Evolutionary conservation across 495 filamentous ascomycete species (phyloP).

Genomic region (Apodospora peruviana): DNA sequence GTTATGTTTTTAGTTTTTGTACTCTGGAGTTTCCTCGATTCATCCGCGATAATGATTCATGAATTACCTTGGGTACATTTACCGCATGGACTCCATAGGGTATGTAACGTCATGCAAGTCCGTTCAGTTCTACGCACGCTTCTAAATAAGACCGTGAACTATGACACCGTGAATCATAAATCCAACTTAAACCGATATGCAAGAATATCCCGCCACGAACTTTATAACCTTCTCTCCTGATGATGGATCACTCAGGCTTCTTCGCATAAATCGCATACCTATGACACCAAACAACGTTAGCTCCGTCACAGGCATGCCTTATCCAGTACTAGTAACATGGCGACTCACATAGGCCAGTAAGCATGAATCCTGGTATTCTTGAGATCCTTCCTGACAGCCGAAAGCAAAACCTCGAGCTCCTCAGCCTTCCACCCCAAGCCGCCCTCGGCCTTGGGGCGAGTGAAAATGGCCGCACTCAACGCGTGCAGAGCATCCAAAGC

Average conservation of each 20-base stretch:
- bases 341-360: not conserved
- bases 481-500: constrained; percentile 34
- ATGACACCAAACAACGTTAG: not conserved
- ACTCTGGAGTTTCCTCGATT: too few relatives aligned
- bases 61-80: too few relatives aligned
- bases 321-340: not conserved
- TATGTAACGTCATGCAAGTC: too few relatives aligned
- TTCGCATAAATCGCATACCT: not conserved
- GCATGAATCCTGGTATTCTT: not conserved
- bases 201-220: too few relatives aligned
- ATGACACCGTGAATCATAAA: too few relatives aligned
- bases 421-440: constrained; percentile 21
- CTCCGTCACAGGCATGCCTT: not conserved
- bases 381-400: constrained; percentile 23
- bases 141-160: too few relatives aligned
- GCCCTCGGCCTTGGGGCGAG: constrained; percentile 7
- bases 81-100: too few relatives aligned
- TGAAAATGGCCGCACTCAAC: constrained; percentile 33
- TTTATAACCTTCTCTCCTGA: too few relatives aligned
- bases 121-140: too few relatives aligned
- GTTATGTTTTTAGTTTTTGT: too few relatives aligned
- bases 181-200: too few relatives aligned
- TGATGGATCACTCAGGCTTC: not conserved
- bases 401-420: constrained; percentile 22
- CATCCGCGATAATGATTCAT: too few relatives aligned